These are phyloP conservation scores for Chrysoporthe puriensis DNA, from an alignment of 2,329 filamentous ascomycete genomes.

Conservation along the genomic window DNA sequence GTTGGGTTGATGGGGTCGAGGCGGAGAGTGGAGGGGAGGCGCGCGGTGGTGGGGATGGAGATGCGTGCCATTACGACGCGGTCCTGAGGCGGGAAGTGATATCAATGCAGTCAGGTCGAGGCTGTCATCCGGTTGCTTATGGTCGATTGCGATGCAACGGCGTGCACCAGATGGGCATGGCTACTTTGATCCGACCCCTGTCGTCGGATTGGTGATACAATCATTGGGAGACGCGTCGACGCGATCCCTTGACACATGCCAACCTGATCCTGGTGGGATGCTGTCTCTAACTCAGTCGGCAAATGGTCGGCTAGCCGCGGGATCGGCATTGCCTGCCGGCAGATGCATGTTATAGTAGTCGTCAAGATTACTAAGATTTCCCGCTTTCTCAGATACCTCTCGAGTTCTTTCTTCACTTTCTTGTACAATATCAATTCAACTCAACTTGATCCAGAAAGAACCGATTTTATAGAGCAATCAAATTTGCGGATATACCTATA, in stretches of 20 bases:
- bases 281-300: background rate
- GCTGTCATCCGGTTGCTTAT: background rate
- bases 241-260: constrained; percentile 7
- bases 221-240: constrained; percentile 16
- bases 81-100: background rate
- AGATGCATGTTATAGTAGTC: no score
- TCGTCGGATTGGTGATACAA: background rate
- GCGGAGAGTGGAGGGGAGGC: constrained; percentile 71
- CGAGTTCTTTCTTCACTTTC: no score
- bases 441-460: no score
- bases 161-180: background rate
- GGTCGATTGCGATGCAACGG: background rate
- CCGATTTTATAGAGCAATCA: no score
- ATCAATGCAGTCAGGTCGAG: background rate
- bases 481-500: no score
- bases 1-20: constrained; percentile 67
- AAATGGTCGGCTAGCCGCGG: background rate
- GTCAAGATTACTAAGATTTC: no score
- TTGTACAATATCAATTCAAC: no score
- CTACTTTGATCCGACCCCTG: background rate
- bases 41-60: constrained; percentile 71
- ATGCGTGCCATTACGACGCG: constrained; percentile 53
- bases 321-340: background rate
- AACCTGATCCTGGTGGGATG: background rate
- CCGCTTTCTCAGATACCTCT: no score